A percentile compares a stretch with the other conserved stretches of the same genome.
Conservation (phyloP, 202 grass and related monocot genomes). For the Schoenoplectus tabernaemontani region DNA sequence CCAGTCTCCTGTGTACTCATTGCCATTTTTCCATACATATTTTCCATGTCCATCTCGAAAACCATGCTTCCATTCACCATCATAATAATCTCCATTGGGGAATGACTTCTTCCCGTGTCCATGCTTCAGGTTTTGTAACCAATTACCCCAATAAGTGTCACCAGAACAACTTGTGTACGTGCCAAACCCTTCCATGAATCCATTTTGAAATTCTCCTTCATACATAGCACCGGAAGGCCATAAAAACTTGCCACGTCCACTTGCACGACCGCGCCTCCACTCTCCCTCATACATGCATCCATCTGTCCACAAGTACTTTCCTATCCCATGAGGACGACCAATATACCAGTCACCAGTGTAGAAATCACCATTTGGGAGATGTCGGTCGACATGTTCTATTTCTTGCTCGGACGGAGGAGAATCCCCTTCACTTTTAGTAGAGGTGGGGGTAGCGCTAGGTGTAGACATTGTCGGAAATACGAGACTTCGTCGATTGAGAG, state of each 20-base stretch:
- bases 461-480: conserved; percentile 17
- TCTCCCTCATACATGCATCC: conserved; percentile 79
- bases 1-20: conserved; percentile 76
- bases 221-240: conserved; percentile 76
- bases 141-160: conserved; percentile 42
- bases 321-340: conserved; percentile 39
- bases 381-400: conserved; percentile 40
- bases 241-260: conserved; percentile 63
- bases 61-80: conserved; percentile 67
- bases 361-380: conserved; percentile 53
- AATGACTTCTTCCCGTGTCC: conserved; percentile 62
- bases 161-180: conserved; percentile 47
- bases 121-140: conserved; percentile 51
- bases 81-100: conserved; percentile 63
- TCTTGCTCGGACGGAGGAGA: background rate
- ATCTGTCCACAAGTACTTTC: conserved; percentile 78
- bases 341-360: conserved; percentile 37
- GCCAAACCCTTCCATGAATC: conserved; percentile 48
- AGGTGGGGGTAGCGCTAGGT: background rate
- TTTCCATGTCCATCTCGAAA: conserved; percentile 51
- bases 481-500: background rate
- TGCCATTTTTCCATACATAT: conserved; percentile 63
- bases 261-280: too few relatives aligned
- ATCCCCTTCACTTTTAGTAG: background rate
- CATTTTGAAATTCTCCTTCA: conserved; percentile 55